Conservation (phyloP, 331 rosid species). For the Rosa hybrid region DNA sequence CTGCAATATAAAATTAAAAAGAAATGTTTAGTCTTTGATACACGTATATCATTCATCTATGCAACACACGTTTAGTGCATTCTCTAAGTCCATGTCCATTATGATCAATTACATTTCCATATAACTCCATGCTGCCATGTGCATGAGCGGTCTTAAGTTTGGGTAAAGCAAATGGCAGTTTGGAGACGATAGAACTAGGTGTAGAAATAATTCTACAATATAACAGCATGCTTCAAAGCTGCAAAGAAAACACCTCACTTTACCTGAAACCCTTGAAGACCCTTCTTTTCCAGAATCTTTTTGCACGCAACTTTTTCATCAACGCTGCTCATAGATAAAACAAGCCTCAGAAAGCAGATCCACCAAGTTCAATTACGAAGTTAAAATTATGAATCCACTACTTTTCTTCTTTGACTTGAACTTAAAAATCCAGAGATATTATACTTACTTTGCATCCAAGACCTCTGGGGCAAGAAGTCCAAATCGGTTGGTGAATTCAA, state of each 20-base stretch:
- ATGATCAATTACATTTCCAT: constrained; percentile 4
- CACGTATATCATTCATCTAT: not conserved
- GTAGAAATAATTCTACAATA: constrained; percentile 7
- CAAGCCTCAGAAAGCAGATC: constrained; percentile 31
- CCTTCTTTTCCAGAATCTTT: constrained; percentile 77
- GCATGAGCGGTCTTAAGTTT: not conserved
- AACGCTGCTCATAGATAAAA: constrained; percentile 47
- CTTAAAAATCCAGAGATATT: constrained; percentile 18
- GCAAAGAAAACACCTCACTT: constrained; percentile 28
- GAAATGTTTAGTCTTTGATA: not conserved
- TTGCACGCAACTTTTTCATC: constrained; percentile 77
- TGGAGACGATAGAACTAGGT: constrained; percentile 17
- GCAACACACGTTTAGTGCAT: not conserved
- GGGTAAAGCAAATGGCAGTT: not conserved
- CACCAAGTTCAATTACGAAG: constrained; percentile 14
- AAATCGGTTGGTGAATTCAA: constrained; percentile 82
- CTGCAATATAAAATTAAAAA: constrained; percentile 44
- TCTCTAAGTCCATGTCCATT: not conserved
- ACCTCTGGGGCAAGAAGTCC: constrained; percentile 84
- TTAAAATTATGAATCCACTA: constrained; percentile 12
- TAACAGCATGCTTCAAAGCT: not conserved
- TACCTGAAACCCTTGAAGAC: constrained; percentile 98
- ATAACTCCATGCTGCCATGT: not conserved
- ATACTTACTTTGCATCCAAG: constrained; percentile 69
- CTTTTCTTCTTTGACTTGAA: constrained; percentile 17